phyloP scores from a whole-genome alignment of 2,329 filamentous ascomycete species.

The Alternaria longipes region DNA sequence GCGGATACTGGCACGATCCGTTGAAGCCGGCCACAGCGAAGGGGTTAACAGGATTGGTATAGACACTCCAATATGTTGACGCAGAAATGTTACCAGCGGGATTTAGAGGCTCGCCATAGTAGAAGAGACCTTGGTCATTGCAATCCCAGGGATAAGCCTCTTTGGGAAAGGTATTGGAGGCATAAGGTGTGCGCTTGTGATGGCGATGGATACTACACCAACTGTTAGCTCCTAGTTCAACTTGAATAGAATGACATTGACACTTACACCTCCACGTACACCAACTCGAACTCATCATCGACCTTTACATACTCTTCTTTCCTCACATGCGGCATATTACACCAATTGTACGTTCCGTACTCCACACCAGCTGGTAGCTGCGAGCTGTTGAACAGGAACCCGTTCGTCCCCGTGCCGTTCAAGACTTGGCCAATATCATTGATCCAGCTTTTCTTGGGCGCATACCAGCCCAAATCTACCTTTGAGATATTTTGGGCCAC shows the following conservation, averaged over 20 bases:
- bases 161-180: conserved; percentile 76
- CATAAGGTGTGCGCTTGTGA: conserved; percentile 85
- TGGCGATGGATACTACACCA: conserved; percentile 72
- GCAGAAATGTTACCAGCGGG: conserved; percentile 59
- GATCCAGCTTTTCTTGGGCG: conserved; percentile 56
- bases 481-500: conserved; percentile 24
- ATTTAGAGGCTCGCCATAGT: conserved; percentile 69
- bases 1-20: conserved; percentile 81
- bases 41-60: conserved; percentile 70
- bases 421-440: conserved; percentile 70
- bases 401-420: conserved; percentile 70
- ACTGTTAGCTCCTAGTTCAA: neutral
- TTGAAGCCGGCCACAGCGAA: conserved; percentile 73
- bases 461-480: conserved; percentile 46
- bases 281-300: conserved; percentile 66
- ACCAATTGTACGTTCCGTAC: conserved; percentile 79
- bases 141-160: conserved; percentile 80
- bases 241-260: neutral
- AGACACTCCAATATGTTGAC: conserved; percentile 71
- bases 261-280: conserved; percentile 77
- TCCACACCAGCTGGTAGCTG: conserved; percentile 60
- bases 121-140: conserved; percentile 73
- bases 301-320: conserved; percentile 68
- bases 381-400: conserved; percentile 77
- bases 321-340: conserved; percentile 88